These are phyloP conservation scores for Talaromyces funiculosus DNA, from an alignment of 2,329 filamentous ascomycete species.

Conservation along the genomic window DNA sequence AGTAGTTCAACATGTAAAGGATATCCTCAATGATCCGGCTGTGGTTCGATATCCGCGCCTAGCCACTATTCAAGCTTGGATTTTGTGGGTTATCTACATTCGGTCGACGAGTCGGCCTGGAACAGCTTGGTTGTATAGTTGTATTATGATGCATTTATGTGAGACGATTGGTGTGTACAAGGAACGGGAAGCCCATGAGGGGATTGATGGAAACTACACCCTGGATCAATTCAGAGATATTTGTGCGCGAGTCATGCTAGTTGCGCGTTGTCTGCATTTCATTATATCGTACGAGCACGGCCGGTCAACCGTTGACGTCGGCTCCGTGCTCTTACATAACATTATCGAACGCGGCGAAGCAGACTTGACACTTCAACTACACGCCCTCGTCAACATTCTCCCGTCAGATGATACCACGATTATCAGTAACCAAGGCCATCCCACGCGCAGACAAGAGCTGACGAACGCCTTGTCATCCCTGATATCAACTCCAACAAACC, in stretches of 20 bases:
- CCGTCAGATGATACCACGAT: slow-evolving; percentile 7
- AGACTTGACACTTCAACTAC: slow-evolving; percentile 20
- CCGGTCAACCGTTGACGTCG: slow-evolving; percentile 24
- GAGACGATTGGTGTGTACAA: slow-evolving; percentile 40
- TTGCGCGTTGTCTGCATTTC: slow-evolving; percentile 25
- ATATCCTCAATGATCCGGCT: slow-evolving; percentile 37
- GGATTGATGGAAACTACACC: neutral
- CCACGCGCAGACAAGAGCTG: slow-evolving; percentile 9
- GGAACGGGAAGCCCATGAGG: slow-evolving; percentile 17
- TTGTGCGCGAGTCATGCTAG: slow-evolving; percentile 23
- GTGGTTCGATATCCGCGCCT: slow-evolving; percentile 22
- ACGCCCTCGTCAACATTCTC: slow-evolving; percentile 14
- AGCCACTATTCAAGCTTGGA: slow-evolving; percentile 37
- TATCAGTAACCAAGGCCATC: slow-evolving; percentile 7
- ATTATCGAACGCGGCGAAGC: neutral
- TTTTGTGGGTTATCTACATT: slow-evolving; percentile 48
- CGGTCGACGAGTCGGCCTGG: slow-evolving; percentile 48
- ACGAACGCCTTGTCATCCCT: slow-evolving; percentile 15
- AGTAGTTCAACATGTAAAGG: slow-evolving; percentile 32
- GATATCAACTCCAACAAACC: slow-evolving; percentile 14
- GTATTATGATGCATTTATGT: slow-evolving; percentile 50
- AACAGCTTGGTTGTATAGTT: slow-evolving; percentile 51
- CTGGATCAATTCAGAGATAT: slow-evolving; percentile 17
- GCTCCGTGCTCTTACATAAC: slow-evolving; percentile 17
- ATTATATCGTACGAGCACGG: slow-evolving; percentile 32